Evolutionary conservation across 2,329 filamentous ascomycete species (phyloP).

Genomic region (Botryotinia narcissicola): DNA sequence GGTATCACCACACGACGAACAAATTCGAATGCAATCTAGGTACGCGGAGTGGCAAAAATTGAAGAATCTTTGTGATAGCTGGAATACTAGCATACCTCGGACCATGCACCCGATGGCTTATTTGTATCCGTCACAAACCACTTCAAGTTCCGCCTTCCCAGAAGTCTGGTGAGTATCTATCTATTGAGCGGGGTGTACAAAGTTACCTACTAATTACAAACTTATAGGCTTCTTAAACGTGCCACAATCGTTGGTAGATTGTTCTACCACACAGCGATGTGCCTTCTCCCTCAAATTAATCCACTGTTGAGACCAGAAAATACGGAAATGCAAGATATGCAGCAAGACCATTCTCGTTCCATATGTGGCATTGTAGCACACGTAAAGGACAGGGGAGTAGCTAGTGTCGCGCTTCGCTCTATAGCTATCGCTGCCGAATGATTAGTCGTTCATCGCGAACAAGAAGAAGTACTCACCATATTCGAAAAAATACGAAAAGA

Average conservation of each 20-base stretch:
- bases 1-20: conserved; percentile 59
- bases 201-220: conserved; percentile 31
- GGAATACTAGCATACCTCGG: conserved; percentile 74
- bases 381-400: conserved; percentile 75
- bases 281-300: conserved; percentile 76
- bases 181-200: conserved; percentile 5
- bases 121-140: conserved; percentile 64
- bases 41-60: conserved; percentile 75
- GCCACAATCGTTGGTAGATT: conserved; percentile 77
- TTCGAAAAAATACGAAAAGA: conserved; percentile 72
- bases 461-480: conserved; percentile 76
- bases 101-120: conserved; percentile 87
- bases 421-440: conserved; percentile 75
- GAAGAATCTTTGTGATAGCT: conserved; percentile 78
- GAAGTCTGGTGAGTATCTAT: conserved; percentile 68
- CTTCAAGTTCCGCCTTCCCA: conserved; percentile 73
- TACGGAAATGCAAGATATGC: conserved; percentile 67
- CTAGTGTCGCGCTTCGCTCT: conserved; percentile 74
- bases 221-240: conserved; percentile 71
- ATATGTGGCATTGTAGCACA: conserved; percentile 89
- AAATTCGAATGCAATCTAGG: conserved; percentile 61
- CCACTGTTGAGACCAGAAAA: conserved; percentile 58
- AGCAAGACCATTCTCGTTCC: conserved; percentile 73
- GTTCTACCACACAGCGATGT: conserved; percentile 86
- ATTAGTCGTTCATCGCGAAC: conserved; percentile 66